These are phyloP conservation scores for Ceratobasidium sp. DNA, from an alignment of 1,284 basidiomycete species.

Conservation along the genomic window DNA sequence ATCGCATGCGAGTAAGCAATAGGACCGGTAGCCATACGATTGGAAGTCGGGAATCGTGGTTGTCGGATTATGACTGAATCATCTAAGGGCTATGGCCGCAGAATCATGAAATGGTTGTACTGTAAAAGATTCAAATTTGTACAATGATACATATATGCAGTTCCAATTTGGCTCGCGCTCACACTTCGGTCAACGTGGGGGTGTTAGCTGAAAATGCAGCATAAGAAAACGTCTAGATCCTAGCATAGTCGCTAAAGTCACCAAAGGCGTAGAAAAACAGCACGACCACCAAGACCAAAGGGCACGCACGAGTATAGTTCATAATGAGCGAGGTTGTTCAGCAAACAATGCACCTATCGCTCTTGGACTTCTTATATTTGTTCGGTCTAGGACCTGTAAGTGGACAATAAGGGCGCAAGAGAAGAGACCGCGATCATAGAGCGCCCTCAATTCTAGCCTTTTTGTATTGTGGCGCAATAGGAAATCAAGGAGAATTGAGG, in stretches of 20 bases:
- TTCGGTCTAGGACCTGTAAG: neutral
- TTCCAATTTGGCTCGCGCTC: no score
- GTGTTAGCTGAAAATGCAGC: no score
- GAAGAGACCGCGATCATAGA: conserved; percentile 35
- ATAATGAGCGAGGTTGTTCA: conserved; percentile 56
- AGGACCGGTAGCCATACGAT: neutral
- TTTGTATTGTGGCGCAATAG: no score
- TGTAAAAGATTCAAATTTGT: neutral
- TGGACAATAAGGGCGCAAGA: neutral
- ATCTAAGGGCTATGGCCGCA: no score
- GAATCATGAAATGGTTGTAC: no score
- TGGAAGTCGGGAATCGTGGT: neutral
- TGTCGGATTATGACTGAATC: neutral
- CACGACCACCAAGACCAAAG: no score
- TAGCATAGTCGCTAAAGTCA: neutral
- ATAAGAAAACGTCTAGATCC: no score
- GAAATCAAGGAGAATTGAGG: no score
- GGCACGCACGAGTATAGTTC: no score
- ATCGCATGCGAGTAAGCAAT: neutral
- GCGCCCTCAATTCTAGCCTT: no score
- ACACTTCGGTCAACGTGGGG: no score
- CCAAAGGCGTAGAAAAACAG: no score
- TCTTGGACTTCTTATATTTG: conserved; percentile 54
- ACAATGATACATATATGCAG: neutral
- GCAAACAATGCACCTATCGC: conserved; percentile 70